Evolutionary conservation across 1,284 basidiomycete species (phyloP).

Genomic region (Ganoderma sp.): DNA sequence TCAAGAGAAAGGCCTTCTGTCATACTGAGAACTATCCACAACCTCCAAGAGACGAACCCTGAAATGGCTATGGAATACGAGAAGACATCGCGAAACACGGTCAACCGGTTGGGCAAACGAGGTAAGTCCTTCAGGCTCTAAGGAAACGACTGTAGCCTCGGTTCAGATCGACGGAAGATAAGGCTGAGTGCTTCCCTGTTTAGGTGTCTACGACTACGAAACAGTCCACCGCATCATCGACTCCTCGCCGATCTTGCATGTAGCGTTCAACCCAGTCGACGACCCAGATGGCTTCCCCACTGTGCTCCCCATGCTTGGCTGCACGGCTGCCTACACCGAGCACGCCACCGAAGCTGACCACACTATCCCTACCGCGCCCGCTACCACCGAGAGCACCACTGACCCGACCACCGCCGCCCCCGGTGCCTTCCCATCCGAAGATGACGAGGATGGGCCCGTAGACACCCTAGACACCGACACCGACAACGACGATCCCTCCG

Average conservation of each 20-base stretch:
- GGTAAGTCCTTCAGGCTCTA: not conserved
- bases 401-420: not conserved
- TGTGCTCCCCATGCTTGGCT: slow-evolving; percentile 2
- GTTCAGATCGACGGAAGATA: too few species aligned
- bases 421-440: not conserved
- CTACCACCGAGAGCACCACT: not conserved
- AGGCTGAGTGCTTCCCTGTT: not conserved
- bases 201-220: not conserved
- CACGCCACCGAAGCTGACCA: not conserved
- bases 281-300: not conserved
- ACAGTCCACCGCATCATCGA: slow-evolving; percentile 1
- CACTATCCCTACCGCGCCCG: not conserved
- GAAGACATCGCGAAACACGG: not conserved
- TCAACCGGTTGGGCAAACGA: not conserved
- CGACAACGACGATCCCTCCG: not conserved
- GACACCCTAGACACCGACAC: not conserved
- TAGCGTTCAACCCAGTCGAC: not conserved
- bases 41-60: not conserved
- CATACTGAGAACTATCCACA: not conserved
- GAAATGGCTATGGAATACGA: not conserved
- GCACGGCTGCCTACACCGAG: not conserved
- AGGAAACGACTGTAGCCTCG: not conserved
- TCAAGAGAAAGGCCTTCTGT: not conserved
- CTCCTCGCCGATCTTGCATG: not conserved
- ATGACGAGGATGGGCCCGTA: not conserved